Base-by-base conservation (phyloP, 768 basidiomycete genomes). In the Suillus weaverae region DNA sequence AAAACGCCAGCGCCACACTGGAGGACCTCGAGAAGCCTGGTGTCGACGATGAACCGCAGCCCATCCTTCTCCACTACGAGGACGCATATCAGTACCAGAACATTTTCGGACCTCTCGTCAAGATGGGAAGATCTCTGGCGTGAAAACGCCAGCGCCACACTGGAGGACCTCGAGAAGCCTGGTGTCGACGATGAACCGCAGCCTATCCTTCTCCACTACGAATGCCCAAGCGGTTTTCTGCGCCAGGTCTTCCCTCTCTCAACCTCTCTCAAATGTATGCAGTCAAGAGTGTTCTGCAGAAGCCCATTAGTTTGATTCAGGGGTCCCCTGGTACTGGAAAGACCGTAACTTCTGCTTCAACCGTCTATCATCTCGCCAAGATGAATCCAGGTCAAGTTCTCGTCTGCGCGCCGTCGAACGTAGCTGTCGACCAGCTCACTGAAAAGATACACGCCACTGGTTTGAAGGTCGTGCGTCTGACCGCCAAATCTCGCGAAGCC, bases 251-350 rank as follows among this genome's bases (percentile, higher is more conserved):
- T 44, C 97, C 97, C 4, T 97, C 99, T 74, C 88, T 99, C 73
- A 99, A 99, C 73, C 97, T 98, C 73, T 99, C 97, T 26, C 97
- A 99, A 76, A 98, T 99, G 94, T 97, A 94, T 78, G 97, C 97
- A 3, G 97, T 99, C 74, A 99, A 99, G 83, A 96, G 94, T 70
- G 97, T 99, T 8, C 82, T 99, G 14, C 97, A 99, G 77, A 99
- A 99, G 78, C 97, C 97, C 26, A 85, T 99, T 66, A 95, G 94
- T 71, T 84, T 99, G 68, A 99, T 99, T 70, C 97, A 99, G 78
- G 97, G 97, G 16, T 97, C 97, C 41, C 97, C 97, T 22, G 97
- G 97, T 39, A 99, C 97, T 1, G 96, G 97, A 51, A 99, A 99
- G 80, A 99, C 97, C 1, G 97, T 99, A 61, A 99, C 97, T 0